Percentiles rank a stretch among this genome's conserved stretches.
phyloP scores from a whole-genome alignment of 148 eudicot species.

The Diospyros kaki region DNA sequence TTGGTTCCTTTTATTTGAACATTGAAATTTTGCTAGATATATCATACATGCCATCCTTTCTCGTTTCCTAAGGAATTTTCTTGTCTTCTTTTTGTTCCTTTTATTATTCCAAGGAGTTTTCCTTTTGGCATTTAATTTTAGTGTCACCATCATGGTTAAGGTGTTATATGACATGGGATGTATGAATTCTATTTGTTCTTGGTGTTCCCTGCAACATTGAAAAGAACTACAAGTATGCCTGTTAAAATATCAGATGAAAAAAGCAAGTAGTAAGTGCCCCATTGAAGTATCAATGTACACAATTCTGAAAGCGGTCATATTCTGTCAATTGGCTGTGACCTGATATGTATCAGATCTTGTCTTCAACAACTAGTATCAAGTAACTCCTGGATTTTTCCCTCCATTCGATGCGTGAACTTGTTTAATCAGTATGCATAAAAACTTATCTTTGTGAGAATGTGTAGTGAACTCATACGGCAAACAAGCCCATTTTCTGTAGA shows the following conservation, averaged over 20 bases:
- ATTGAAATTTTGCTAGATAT: no score
- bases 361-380: no score
- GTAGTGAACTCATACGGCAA: neutral
- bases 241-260: neutral
- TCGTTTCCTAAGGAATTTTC: no score
- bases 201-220: neutral
- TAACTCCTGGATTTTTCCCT: no score
- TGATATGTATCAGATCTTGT: no score
- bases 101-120: neutral
- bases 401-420: neutral
- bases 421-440: neutral
- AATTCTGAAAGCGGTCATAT: neutral
- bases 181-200: neutral
- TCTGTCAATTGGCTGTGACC: neutral
- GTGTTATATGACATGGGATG: slow-evolving; percentile 9
- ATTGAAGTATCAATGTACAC: neutral
- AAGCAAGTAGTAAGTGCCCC: neutral
- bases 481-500: neutral
- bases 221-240: neutral
- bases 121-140: neutral
- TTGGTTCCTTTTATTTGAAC: no score
- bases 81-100: no score
- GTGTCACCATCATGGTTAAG: slow-evolving; percentile 11
- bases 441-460: neutral
- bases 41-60: no score